Percentiles rank a stretch among this genome's conserved stretches.
Evolutionary conservation across 2,329 filamentous ascomycete species (phyloP).

Genomic region (Fusarium graminum): DNA sequence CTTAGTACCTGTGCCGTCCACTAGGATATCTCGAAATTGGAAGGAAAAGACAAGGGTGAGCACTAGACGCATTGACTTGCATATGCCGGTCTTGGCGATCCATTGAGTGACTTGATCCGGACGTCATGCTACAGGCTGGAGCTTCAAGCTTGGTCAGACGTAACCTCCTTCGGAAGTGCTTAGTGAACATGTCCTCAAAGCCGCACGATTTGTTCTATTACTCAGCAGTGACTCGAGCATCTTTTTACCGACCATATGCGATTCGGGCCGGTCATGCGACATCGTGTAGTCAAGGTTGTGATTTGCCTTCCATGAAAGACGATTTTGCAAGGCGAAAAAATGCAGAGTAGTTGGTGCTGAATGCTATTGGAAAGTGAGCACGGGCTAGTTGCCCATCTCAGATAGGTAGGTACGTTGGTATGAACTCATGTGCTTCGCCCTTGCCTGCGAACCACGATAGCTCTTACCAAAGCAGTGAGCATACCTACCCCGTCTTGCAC

Average conservation of each 20-base stretch:
- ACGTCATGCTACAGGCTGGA: slow-evolving; percentile 41
- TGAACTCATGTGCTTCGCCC: not conserved
- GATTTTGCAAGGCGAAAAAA: not conserved
- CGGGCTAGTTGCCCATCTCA: too few species aligned
- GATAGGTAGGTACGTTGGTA: too few species aligned
- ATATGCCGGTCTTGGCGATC: slow-evolving; percentile 35
- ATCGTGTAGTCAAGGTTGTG: not conserved
- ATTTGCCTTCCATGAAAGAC: not conserved
- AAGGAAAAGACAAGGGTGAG: slow-evolving; percentile 25
- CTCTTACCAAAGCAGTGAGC: not conserved
- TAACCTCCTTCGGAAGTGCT: slow-evolving; percentile 18
- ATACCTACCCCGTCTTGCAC: not conserved
- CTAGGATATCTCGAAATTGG: slow-evolving; percentile 26
- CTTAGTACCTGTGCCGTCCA: slow-evolving; percentile 19
- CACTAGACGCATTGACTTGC: slow-evolving; percentile 41
- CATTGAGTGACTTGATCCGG: slow-evolving; percentile 43
- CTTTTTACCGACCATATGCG: slow-evolving; percentile 23
- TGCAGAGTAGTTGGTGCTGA: not conserved
- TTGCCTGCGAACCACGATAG: not conserved
- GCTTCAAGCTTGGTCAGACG: slow-evolving; percentile 20
- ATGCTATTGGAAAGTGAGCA: too few species aligned
- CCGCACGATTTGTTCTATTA: slow-evolving; percentile 8
- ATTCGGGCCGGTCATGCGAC: slow-evolving; percentile 23
- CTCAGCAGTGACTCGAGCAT: slow-evolving; percentile 5
- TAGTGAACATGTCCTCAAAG: slow-evolving; percentile 18